Conservation (phyloP, 1,284 basidiomycete species). For the Phylloboletellus chloephorus region DNA sequence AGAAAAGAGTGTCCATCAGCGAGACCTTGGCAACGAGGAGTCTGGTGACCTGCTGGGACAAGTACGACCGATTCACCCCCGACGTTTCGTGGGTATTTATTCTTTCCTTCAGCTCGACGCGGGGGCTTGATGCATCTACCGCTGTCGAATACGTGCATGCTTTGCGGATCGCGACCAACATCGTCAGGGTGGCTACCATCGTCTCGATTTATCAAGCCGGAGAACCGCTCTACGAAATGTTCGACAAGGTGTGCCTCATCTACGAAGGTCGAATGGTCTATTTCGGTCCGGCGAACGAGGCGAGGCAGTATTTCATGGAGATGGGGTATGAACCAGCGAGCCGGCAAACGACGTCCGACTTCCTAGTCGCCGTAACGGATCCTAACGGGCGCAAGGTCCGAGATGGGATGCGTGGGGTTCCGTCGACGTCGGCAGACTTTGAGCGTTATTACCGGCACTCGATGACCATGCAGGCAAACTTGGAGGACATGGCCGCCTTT, state of each 20-base stretch:
- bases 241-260: constrained; percentile 68
- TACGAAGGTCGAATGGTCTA: constrained; percentile 71
- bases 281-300: constrained; percentile 59
- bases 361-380: constrained; percentile 59
- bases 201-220: constrained; percentile 70
- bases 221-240: constrained; percentile 48
- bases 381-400: constrained; percentile 51
- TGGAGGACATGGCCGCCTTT: constrained; percentile 35
- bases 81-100: constrained; percentile 1
- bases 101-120: constrained; percentile 45
- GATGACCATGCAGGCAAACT: constrained; percentile 25
- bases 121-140: constrained; percentile 69
- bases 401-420: constrained; percentile 45
- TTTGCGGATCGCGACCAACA: constrained; percentile 57
- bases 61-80: constrained; percentile 23
- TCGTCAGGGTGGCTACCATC: constrained; percentile 49
- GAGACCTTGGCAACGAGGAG: constrained; percentile 44
- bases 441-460: constrained; percentile 37
- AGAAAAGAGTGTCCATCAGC: constrained; percentile 64
- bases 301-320: constrained; percentile 59
- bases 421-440: constrained; percentile 61
- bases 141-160: constrained; percentile 61
- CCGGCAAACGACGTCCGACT: constrained; percentile 67
- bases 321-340: constrained; percentile 61
- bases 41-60: constrained; percentile 52